Evolutionary conservation across 768 basidiomycete species (phyloP).

Genomic region (Sarcodon sp.): DNA sequence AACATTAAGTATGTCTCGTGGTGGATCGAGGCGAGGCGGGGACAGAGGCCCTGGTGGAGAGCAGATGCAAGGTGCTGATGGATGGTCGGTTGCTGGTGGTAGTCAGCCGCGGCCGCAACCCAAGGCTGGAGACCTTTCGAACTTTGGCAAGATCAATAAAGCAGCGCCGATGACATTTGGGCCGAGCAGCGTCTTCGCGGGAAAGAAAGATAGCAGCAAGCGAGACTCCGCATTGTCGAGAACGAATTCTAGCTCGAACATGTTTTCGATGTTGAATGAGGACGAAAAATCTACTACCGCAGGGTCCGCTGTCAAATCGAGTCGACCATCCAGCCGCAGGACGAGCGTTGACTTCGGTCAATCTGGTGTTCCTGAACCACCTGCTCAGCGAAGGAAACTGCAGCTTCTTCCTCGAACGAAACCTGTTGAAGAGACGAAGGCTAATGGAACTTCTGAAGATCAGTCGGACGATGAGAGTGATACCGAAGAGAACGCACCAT

Average conservation of each 20-base stretch:
- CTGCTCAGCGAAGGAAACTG: conserved; percentile 53
- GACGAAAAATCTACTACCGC: conserved; percentile 44
- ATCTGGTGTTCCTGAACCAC: conserved; percentile 29
- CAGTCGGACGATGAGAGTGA: conserved; percentile 34
- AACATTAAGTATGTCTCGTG: conserved; percentile 73
- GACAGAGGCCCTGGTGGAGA: conserved; percentile 45
- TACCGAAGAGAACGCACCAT: conserved; percentile 16
- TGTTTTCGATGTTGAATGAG: conserved; percentile 79
- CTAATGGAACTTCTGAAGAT: conserved; percentile 32
- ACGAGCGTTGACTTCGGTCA: conserved; percentile 36
- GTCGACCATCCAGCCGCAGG: conserved; percentile 34
- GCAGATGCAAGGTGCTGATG: conserved; percentile 28
- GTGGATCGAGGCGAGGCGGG: conserved; percentile 80
- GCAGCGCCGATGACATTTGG: conserved; percentile 62
- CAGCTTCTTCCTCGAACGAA: conserved; percentile 71
- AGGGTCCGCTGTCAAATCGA: conserved; percentile 34
- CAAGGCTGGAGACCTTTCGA: conserved; percentile 77
- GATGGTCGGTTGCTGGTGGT: conserved; percentile 64
- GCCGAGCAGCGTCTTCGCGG: conserved; percentile 73
- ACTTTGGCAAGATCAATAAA: conserved; percentile 80
- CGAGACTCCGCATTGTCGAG: conserved; percentile 64
- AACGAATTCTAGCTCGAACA: conserved; percentile 69
- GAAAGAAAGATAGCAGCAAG: conserved; percentile 50
- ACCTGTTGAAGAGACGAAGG: conserved; percentile 32
- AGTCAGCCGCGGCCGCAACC: conserved; percentile 36